Conservation (phyloP, 129 eudicot genomes). For the Erigeron canadensis region DNA sequence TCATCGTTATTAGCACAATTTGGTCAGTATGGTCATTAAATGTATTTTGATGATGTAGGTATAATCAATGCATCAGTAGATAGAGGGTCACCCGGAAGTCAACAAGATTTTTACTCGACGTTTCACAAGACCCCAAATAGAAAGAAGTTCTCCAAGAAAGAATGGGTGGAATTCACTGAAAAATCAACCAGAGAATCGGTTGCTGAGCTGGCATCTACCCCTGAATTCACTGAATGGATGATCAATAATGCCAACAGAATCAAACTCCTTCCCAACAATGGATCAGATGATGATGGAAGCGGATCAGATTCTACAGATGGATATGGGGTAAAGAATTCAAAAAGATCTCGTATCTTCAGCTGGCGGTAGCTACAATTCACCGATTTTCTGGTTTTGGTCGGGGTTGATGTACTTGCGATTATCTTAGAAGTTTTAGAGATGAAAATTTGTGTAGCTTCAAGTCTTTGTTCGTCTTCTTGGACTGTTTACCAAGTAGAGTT, state of each 20-base stretch:
- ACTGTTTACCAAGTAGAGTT: not conserved
- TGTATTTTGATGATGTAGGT: constrained; percentile 31
- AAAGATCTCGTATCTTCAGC: constrained; percentile 37
- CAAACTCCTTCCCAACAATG: constrained; percentile 48
- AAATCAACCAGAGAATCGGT: constrained; percentile 75
- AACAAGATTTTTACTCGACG: constrained; percentile 61
- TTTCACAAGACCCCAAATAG: constrained; percentile 70
- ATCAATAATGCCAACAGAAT: constrained; percentile 61
- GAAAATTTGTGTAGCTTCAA: constrained; percentile 22
- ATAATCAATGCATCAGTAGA: constrained; percentile 32
- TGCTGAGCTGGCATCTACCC: constrained; percentile 71
- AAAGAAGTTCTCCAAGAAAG: constrained; percentile 65
- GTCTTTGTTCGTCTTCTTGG: not conserved
- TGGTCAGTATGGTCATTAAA: not conserved
- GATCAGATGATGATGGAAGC: constrained; percentile 51
- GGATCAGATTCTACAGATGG: constrained; percentile 78
- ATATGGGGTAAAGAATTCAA: constrained; percentile 38
- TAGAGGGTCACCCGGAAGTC: constrained; percentile 16
- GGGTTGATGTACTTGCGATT: not conserved
- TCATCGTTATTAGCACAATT: not conserved
- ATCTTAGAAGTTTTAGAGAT: not conserved
- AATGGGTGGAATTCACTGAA: constrained; percentile 82
- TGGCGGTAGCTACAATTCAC: constrained; percentile 28
- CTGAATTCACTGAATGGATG: constrained; percentile 85
- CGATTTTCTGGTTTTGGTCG: not conserved